A percentile compares a stretch with the other conserved stretches of the same genome.
Evolutionary conservation across 2,329 filamentous ascomycete genomes (phyloP).

Genomic region (Aureobasidium sp.): DNA sequence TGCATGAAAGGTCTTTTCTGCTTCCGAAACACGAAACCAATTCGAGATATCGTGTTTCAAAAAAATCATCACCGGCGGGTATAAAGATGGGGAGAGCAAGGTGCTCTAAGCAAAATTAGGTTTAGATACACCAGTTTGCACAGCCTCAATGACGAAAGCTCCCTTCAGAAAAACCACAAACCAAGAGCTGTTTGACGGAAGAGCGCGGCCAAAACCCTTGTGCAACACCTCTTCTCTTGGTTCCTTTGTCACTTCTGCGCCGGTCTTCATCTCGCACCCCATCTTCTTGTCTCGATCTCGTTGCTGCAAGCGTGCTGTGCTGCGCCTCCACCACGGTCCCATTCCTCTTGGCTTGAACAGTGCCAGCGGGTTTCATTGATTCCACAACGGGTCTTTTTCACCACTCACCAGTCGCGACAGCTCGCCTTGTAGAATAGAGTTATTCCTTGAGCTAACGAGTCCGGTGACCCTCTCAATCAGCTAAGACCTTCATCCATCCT

Average conservation of each 20-base stretch:
- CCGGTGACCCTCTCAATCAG: slow-evolving; percentile 2
- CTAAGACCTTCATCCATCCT: background rate
- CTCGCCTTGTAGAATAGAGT: slow-evolving; percentile 5
- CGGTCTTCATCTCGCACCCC: slow-evolving; percentile 5
- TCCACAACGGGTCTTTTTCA: slow-evolving; percentile 8
- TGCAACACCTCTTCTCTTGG: slow-evolving; percentile 7
- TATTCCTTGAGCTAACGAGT: background rate
- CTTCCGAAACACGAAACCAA: background rate
- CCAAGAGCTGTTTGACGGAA: background rate
- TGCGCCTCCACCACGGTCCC: slow-evolving; percentile 6
- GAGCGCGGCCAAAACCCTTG: background rate
- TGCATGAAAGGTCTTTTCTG: background rate
- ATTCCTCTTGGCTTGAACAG: slow-evolving; percentile 14
- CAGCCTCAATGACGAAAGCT: slow-evolving; percentile 13
- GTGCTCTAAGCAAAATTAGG: slow-evolving; percentile 3
- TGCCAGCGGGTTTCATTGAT: slow-evolving; percentile 14
- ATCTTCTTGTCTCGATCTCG: background rate
- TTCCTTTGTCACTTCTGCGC: background rate
- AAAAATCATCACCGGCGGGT: background rate
- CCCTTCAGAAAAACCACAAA: slow-evolving; percentile 1
- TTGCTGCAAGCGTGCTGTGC: slow-evolving; percentile 12
- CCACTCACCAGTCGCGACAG: background rate
- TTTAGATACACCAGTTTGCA: slow-evolving; percentile 9
- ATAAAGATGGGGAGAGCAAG: background rate
- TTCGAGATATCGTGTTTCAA: background rate